Evolutionary conservation across 2,329 filamentous ascomycete species (phyloP).

Genomic region (Cytospora mali): DNA sequence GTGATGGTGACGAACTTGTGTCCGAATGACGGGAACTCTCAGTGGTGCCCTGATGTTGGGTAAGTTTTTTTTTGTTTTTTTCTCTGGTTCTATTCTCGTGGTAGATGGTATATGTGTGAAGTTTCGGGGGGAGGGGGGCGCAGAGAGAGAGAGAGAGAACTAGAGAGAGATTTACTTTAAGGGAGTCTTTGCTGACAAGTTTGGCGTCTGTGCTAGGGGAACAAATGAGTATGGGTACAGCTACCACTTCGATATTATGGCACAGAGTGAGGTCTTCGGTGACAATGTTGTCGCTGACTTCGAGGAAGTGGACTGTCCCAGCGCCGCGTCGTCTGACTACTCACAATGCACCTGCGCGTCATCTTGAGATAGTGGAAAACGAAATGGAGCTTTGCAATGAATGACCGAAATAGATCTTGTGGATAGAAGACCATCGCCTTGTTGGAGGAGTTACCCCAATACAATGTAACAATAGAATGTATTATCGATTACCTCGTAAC

Average conservation of each 20-base stretch:
- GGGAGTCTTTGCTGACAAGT: neutral
- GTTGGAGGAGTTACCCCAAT: neutral
- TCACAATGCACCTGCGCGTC: constrained; percentile 33
- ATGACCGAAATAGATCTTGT: neutral
- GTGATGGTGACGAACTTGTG: constrained; percentile 42
- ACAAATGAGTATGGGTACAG: constrained; percentile 39
- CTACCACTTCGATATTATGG: constrained; percentile 43
- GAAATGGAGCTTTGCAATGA: neutral
- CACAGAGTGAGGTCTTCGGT: constrained; percentile 37
- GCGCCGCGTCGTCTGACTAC: constrained; percentile 33
- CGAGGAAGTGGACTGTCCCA: constrained; percentile 37
- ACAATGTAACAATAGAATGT: neutral
- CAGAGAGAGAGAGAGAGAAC: neutral
- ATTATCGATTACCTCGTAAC: neutral
- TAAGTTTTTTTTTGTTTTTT: constrained; percentile 3
- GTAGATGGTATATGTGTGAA: neutral
- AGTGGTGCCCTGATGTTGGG: constrained; percentile 39
- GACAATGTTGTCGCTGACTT: constrained; percentile 41
- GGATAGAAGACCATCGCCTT: neutral
- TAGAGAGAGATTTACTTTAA: neutral
- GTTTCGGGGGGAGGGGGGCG: too few species aligned
- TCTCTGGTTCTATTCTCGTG: neutral
- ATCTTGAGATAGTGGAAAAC: neutral
- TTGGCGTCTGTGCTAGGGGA: constrained; percentile 15
- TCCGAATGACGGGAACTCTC: constrained; percentile 39